phyloP scores from a whole-genome alignment of 306 rosid genomes.

The Crotalaria pallida region DNA sequence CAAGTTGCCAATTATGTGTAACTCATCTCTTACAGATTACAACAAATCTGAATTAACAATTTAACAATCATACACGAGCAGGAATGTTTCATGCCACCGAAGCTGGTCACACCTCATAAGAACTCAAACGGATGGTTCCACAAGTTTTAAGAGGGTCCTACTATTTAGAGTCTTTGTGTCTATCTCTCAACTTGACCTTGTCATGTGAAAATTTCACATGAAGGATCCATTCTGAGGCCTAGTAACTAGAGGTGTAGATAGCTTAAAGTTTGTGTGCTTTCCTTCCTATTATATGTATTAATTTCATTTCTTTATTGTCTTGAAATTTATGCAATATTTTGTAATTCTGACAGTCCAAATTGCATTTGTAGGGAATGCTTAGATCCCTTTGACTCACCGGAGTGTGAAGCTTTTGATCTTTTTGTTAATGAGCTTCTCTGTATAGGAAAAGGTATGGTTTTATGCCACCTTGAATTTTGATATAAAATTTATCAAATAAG shows the following conservation, averaged over 20 bases:
- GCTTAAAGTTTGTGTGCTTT: background rate
- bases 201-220: too few species aligned
- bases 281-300: background rate
- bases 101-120: too few species aligned
- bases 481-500: background rate
- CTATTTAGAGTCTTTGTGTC: too few species aligned
- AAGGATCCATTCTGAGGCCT: background rate
- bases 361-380: constrained; percentile 64
- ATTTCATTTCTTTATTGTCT: background rate
- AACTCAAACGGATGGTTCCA: too few species aligned
- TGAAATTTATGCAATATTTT: background rate
- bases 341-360: constrained; percentile 10
- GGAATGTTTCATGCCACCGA: too few species aligned
- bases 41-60: too few species aligned
- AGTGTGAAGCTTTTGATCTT: constrained; percentile 85
- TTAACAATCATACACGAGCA: too few species aligned
- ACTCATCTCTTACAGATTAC: too few species aligned
- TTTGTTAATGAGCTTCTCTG: constrained; percentile 79
- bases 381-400: constrained; percentile 87
- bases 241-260: background rate
- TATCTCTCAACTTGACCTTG: too few species aligned
- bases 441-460: constrained; percentile 62
- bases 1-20: too few species aligned
- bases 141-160: too few species aligned
- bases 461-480: background rate